phyloP scores from a whole-genome alignment of 208 protist genomes.

The Leishmania arabica region DNA sequence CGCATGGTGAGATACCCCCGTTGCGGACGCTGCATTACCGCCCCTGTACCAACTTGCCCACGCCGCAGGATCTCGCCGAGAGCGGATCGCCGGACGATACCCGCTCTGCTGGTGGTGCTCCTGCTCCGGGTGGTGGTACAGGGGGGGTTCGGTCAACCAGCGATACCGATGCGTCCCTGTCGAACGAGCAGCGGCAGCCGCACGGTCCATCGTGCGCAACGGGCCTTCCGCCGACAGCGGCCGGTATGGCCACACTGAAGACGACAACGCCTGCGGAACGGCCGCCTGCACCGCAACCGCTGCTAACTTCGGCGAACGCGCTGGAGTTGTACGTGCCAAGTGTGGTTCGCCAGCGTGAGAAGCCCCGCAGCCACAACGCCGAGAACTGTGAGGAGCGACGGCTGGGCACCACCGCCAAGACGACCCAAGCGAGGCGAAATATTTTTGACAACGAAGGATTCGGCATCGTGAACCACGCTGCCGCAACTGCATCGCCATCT shows the following conservation, averaged over 20 bases:
- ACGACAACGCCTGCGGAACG: neutral
- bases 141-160: neutral
- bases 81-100: neutral
- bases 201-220: neutral
- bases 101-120: neutral
- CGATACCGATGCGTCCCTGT: neutral
- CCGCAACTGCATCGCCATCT: neutral
- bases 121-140: neutral
- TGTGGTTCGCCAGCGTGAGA: conserved; percentile 11
- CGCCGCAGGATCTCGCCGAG: neutral
- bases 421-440: neutral
- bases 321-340: conserved; percentile 19
- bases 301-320: neutral
- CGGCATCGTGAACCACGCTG: neutral
- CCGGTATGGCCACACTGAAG: neutral
- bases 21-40: neutral
- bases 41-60: neutral
- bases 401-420: neutral
- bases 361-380: neutral
- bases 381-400: neutral
- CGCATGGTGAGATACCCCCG: neutral
- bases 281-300: neutral
- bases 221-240: neutral
- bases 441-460: neutral
- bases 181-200: neutral